Evolutionary conservation across 164 flowering plant species (phyloP), one percentile per base, ranked within the genome.

Genomic region (Saururus chinensis): DNA sequence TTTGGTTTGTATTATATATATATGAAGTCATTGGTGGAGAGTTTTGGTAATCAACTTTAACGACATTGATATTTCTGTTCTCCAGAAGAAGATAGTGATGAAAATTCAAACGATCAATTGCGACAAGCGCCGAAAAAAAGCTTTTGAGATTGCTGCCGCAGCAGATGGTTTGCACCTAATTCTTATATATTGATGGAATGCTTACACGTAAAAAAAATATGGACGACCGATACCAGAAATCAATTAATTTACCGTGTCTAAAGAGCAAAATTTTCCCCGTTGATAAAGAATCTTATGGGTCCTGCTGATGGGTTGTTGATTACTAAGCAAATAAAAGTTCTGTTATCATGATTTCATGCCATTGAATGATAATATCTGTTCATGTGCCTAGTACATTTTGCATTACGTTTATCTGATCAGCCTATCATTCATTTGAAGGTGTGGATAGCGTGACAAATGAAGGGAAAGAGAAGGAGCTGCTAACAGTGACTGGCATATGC

Each of bases 21-120:
- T n/a, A n/a, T n/a, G n/a, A n/a, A n/a, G n/a, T n/a, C n/a, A n/a
- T n/a, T 51, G 10, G 20, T 21, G n/a, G 54, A 51, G 54, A 51
- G 19, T 17, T 51, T 21, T 16, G 19, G 8, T 16, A 19, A 16
- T 51, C 4, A n/a, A n/a, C n/a, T n/a, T n/a, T n/a, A 1, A 51
- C 8, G 8, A 17, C 8, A 9, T 55, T 24, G 16, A 17, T 24
- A 23, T n/a, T n/a, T n/a, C n/a, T n/a, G n/a, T 37, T 19, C 4
- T 35, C 21, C 60, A 58, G 60, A 11, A 58, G 20, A 58, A 57
- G 40, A 58, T 35, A 2, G 60, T 58, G 60, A 30, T 58, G n/a
- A 37, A 37, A 19, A 45, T 25, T 4, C 45, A 58, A 10, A 58
- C 35, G 60, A n/a, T n/a, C n/a, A 58, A 37, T 37, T 30, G 40